Evolutionary conservation across 768 basidiomycete species (phyloP).

Genomic region (Chalciporus piperatus): DNA sequence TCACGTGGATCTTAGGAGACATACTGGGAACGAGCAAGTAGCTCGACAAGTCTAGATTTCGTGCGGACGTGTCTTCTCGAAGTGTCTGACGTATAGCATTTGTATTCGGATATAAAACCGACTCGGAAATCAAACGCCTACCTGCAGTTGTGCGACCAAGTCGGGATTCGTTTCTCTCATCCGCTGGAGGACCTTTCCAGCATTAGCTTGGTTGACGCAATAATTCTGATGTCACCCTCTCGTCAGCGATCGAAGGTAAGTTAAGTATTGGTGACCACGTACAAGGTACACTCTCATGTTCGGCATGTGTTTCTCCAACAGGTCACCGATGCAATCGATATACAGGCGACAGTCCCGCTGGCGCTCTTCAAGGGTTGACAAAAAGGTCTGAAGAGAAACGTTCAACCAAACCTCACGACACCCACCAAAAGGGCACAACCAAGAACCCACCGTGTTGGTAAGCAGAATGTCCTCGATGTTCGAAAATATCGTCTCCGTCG

Average conservation of each 20-base stretch:
- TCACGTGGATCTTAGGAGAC: constrained; percentile 18
- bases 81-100: constrained; percentile 47
- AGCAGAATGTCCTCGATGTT: constrained; percentile 93
- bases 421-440: not conserved
- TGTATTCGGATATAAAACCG: constrained; percentile 1
- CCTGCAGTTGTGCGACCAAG: constrained; percentile 66
- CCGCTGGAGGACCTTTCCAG: constrained; percentile 73
- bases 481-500: constrained; percentile 80
- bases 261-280: constrained; percentile 9
- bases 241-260: too few relatives aligned
- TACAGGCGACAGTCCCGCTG: constrained; percentile 93
- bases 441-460: constrained; percentile 81
- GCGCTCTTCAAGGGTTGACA: constrained; percentile 86
- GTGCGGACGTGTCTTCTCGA: constrained; percentile 71
- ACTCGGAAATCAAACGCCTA: constrained; percentile 23
- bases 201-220: constrained; percentile 83
- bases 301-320: constrained; percentile 69
- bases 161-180: constrained; percentile 65
- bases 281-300: constrained; percentile 84
- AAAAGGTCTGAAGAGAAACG: constrained; percentile 53
- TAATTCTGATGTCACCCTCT: constrained; percentile 44
- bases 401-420: not conserved
- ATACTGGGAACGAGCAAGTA: constrained; percentile 89
- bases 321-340: constrained; percentile 84
- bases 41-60: constrained; percentile 86